phyloP scores from a whole-genome alignment of 352 stramenopile genomes.

The Globisporangium okanoganense region DNA sequence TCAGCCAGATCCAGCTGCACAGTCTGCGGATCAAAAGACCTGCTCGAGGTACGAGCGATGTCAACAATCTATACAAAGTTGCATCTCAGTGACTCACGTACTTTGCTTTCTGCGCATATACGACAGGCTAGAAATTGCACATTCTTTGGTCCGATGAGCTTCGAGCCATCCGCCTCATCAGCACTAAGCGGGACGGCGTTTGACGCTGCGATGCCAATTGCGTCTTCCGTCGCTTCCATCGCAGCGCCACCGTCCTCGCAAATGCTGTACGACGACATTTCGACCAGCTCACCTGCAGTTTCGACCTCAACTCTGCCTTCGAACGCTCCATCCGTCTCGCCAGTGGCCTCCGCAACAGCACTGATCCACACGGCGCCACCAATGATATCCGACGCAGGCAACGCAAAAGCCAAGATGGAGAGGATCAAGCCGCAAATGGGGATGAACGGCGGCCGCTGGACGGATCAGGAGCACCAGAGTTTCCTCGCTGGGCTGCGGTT shows the following conservation, averaged over 20 bases:
- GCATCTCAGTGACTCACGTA: neutral
- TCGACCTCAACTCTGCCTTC: conserved; percentile 23
- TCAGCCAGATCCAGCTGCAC: neutral
- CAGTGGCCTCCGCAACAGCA: conserved; percentile 18
- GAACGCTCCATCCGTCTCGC: conserved; percentile 12
- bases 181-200: neutral
- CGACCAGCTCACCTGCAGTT: conserved; percentile 25
- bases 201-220: neutral
- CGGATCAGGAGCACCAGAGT: conserved; percentile 92
- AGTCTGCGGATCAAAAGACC: neutral
- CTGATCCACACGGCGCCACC: conserved; percentile 21
- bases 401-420: conserved; percentile 23
- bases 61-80: neutral
- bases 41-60: neutral
- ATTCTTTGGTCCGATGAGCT: neutral
- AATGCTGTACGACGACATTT: conserved; percentile 20
- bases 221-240: conserved; percentile 12
- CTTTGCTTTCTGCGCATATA: neutral
- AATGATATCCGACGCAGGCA: conserved; percentile 7
- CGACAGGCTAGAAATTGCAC: neutral
- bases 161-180: neutral
- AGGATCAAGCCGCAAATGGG: conserved; percentile 49
- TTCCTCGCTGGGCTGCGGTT: conserved; percentile 92
- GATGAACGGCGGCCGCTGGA: conserved; percentile 94
- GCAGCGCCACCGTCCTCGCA: conserved; percentile 10